Base-by-base conservation (phyloP, 2,329 filamentous ascomycete genomes). In the Drechslerella stenobrocha region DNA sequence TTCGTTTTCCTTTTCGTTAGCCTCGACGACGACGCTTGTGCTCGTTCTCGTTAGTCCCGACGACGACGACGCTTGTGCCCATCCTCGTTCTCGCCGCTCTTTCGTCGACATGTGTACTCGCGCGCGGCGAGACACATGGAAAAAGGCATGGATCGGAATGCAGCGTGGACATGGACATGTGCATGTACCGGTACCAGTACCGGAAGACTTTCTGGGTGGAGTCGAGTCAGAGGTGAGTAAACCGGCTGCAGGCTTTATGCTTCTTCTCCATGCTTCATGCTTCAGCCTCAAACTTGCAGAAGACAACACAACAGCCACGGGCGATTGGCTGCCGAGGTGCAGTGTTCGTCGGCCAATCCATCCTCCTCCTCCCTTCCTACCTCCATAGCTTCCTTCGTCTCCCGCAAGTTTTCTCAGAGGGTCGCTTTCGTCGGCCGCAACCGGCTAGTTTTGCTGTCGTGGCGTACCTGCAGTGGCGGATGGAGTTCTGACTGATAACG, bases 221-320 rank as follows among this genome's bases (percentile, higher is more conserved):
- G 28, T 30, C 11, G 11, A 40, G 4, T 5, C 30, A 34, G 30
- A 34, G 30, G 30, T n/a, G n/a, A n/a, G n/a, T n/a, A n/a, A 34
- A n/a, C 30, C 30, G 30, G 30, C 30, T 7, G 30, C 30, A n/a
- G n/a, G n/a, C n/a, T n/a, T n/a, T n/a, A n/a, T n/a, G n/a, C n/a
- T n/a, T n/a, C n/a, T n/a, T n/a, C n/a, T n/a, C n/a, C n/a, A n/a
- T 42, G 6, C 37, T 45, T 24, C 52, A 47, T 34, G 52, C 52
- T 34, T 50, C 51, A 47, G 51, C 61, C 52, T 42, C 28, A 35
- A 9, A 40, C 52, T n/a, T 66, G 61, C 61, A 66, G 42, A 52
- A n/a, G 51, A 66, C 61, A 66, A 66, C 61, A 66, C 61, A 59
- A 52, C 61, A 48, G 35, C 45, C 35, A 15, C 48, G 24, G 30